Conservation (phyloP, 2,329 filamentous ascomycete genomes). For the Mollisiaceae sp. region DNA sequence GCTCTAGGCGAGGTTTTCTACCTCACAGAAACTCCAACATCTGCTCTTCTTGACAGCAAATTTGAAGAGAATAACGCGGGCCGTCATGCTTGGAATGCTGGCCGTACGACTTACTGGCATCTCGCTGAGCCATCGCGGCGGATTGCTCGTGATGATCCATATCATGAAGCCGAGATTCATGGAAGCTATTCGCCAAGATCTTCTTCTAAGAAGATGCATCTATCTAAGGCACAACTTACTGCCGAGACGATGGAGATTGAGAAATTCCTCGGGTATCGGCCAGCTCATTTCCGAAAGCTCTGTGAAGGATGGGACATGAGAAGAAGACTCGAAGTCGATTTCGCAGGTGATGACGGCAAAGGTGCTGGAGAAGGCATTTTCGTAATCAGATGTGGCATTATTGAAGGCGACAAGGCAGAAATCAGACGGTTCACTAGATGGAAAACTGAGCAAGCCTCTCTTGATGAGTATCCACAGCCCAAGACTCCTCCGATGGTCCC, state of each 20-base stretch:
- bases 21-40: slow-evolving; percentile 71
- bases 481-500: slow-evolving; percentile 38
- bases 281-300: slow-evolving; percentile 76
- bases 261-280: slow-evolving; percentile 72
- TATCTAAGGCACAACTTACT: slow-evolving; percentile 71
- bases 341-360: slow-evolving; percentile 78
- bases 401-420: slow-evolving; percentile 45
- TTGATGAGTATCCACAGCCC: slow-evolving; percentile 40
- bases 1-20: slow-evolving; percentile 92
- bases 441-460: slow-evolving; percentile 42
- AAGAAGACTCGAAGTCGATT: slow-evolving; percentile 84
- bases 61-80: slow-evolving; percentile 60
- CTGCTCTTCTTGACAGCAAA: slow-evolving; percentile 52
- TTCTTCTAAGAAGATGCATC: slow-evolving; percentile 73
- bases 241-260: slow-evolving; percentile 86
- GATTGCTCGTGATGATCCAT: slow-evolving; percentile 72
- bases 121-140: slow-evolving; percentile 80
- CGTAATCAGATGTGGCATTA: slow-evolving; percentile 70
- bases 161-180: slow-evolving; percentile 68
- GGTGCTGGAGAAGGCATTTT: slow-evolving; percentile 79
- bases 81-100: slow-evolving; percentile 78
- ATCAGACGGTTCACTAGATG: slow-evolving; percentile 64
- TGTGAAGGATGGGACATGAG: slow-evolving; percentile 94
- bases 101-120: slow-evolving; percentile 80
- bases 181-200: slow-evolving; percentile 83